A percentile compares a stretch with the other conserved stretches of the same genome.
Conservation (phyloP, 2,329 filamentous ascomycete genomes). For the Coniella lustricola region DNA sequence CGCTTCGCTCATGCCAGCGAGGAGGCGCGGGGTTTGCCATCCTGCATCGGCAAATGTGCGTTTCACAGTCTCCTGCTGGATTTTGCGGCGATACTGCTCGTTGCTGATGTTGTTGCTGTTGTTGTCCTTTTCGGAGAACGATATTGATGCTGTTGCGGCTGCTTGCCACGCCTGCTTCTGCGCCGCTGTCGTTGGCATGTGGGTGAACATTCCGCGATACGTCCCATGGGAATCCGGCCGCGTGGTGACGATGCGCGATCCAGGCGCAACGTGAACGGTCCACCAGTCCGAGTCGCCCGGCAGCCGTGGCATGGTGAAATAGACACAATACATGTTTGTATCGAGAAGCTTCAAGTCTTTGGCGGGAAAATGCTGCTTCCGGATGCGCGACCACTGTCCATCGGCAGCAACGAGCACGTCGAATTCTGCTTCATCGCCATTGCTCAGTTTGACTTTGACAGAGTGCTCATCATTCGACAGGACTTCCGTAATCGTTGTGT, state of each 20-base stretch:
- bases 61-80: background rate
- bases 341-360: constrained; percentile 17
- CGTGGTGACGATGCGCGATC: background rate
- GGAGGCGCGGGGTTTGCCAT: constrained; percentile 36
- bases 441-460: background rate
- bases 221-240: background rate
- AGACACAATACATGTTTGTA: constrained; percentile 13
- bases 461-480: constrained; percentile 31
- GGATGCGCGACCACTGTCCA: constrained; percentile 42
- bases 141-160: background rate
- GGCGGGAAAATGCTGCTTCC: constrained; percentile 31
- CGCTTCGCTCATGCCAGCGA: constrained; percentile 31
- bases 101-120: too few relatives aligned
- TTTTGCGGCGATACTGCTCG: background rate
- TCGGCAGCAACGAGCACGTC: constrained; percentile 51
- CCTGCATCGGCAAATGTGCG: constrained; percentile 22
- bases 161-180: background rate
- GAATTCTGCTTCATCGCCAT: constrained; percentile 30
- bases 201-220: background rate
- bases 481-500: constrained; percentile 27
- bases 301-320: background rate
- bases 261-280: background rate
- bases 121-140: too few relatives aligned
- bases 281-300: background rate
- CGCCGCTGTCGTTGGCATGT: background rate